These are phyloP conservation scores for Auricularia heimuer DNA, from an alignment of 768 basidiomycete species.

Conservation along the genomic window DNA sequence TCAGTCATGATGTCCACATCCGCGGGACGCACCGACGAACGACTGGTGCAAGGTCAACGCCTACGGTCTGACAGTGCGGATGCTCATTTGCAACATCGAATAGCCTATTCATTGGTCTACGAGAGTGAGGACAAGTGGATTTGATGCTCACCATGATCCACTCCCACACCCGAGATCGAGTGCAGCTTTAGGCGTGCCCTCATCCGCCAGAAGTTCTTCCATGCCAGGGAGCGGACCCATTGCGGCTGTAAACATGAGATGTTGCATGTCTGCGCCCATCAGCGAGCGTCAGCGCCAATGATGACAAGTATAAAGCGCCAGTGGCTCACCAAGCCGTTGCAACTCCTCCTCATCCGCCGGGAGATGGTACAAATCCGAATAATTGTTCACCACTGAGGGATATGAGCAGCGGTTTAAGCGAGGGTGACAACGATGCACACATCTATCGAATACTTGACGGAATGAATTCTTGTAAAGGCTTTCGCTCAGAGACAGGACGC, in stretches of 20 bases:
- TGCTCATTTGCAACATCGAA: constrained; percentile 65
- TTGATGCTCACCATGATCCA: constrained; percentile 52
- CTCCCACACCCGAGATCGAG: constrained; percentile 76
- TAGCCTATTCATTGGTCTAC: constrained; percentile 40
- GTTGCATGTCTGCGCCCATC: constrained; percentile 46
- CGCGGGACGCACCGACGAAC: constrained; percentile 44
- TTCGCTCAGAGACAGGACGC: constrained; percentile 52
- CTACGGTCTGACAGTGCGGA: constrained; percentile 56
- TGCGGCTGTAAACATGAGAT: constrained; percentile 49
- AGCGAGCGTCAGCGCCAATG: constrained; percentile 9
- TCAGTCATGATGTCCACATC: not conserved
- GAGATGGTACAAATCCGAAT: constrained; percentile 67
- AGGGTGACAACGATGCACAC: not conserved
- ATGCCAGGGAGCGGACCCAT: constrained; percentile 62
- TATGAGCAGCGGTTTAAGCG: not conserved
- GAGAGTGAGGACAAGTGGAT: constrained; percentile 1
- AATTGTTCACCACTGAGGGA: constrained; percentile 44
- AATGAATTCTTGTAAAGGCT: constrained; percentile 28
- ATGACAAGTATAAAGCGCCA: not conserved
- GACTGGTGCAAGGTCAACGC: constrained; percentile 75
- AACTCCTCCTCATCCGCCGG: constrained; percentile 75
- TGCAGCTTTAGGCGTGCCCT: constrained; percentile 44
- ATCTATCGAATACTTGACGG: not conserved
- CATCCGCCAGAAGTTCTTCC: constrained; percentile 47
- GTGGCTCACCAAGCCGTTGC: constrained; percentile 50